Evolutionary conservation across 2,329 filamentous ascomycete genomes (phyloP).

Genomic region (Fusarium sp.): DNA sequence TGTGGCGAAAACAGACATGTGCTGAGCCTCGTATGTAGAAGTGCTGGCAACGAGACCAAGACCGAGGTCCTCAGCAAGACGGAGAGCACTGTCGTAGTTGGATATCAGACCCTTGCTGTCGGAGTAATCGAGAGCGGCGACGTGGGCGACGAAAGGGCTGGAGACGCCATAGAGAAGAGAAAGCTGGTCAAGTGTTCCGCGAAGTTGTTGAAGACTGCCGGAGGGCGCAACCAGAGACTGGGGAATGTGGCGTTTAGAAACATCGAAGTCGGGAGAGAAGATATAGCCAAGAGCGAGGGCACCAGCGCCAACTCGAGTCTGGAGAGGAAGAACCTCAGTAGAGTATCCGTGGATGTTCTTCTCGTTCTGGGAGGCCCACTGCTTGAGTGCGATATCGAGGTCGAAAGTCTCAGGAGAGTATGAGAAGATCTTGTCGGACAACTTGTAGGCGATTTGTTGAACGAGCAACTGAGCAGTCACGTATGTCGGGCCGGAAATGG

Average conservation of each 20-base stretch:
- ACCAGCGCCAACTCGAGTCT: constrained; percentile 90
- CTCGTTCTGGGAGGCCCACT: constrained; percentile 77
- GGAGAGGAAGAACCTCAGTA: constrained; percentile 81
- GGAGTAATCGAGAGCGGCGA: constrained; percentile 90
- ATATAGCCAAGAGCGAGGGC: constrained; percentile 95
- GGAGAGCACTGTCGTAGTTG: constrained; percentile 85
- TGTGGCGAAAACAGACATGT: constrained; percentile 92
- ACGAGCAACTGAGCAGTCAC: constrained; percentile 92
- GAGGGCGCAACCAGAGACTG: constrained; percentile 92
- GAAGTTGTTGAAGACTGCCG: constrained; percentile 81
- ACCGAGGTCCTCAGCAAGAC: constrained; percentile 88
- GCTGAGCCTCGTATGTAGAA: constrained; percentile 91
- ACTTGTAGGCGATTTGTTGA: constrained; percentile 93
- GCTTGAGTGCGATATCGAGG: constrained; percentile 82
- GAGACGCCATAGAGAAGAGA: constrained; percentile 90
- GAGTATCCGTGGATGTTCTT: constrained; percentile 85
- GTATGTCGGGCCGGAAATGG: constrained; percentile 89
- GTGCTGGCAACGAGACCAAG: constrained; percentile 86
- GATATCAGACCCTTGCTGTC: constrained; percentile 77
- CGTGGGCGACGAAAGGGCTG: constrained; percentile 91
- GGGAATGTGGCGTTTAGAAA: constrained; percentile 89
- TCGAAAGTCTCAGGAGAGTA: constrained; percentile 96
- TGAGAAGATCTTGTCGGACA: constrained; percentile 97
- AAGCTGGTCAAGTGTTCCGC: constrained; percentile 88
- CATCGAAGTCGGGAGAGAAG: constrained; percentile 96